Conservation (phyloP, 2,329 filamentous ascomycete species). For the Talaromyces piceae region DNA sequence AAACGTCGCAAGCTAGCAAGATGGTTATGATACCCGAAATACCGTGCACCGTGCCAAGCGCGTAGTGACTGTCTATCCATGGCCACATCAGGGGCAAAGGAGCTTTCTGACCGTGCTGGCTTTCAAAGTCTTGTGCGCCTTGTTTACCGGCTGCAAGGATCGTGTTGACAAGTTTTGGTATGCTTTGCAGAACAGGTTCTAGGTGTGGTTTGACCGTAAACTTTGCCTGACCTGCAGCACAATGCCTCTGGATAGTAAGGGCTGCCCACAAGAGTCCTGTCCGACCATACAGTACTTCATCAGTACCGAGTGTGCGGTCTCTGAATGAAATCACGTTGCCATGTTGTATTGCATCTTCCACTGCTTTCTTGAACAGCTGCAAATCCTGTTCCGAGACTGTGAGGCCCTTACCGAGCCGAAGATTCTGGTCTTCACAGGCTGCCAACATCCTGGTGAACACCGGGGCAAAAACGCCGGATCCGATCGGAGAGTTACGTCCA, state of each 20-base stretch:
- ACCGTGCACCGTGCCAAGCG: constrained; percentile 23
- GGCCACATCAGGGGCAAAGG: constrained; percentile 35
- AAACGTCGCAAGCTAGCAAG: constrained; percentile 27
- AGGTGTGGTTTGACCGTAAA: constrained; percentile 12
- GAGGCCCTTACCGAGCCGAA: constrained; percentile 3
- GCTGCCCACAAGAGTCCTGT: constrained; percentile 31
- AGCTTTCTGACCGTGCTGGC: constrained; percentile 23
- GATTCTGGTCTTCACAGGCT: constrained; percentile 9
- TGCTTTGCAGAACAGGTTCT: constrained; percentile 18
- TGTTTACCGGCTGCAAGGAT: constrained; percentile 29
- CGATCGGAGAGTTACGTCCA: constrained; percentile 27
- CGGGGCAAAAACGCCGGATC: constrained; percentile 19
- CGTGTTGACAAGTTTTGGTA: constrained; percentile 24
- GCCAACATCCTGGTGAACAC: constrained; percentile 22
- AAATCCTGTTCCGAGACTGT: constrained; percentile 21
- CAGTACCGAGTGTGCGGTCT: constrained; percentile 25
- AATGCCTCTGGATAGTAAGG: constrained; percentile 26
- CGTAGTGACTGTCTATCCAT: constrained; percentile 30
- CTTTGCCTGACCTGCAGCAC: constrained; percentile 16
- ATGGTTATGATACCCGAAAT: constrained; percentile 31
- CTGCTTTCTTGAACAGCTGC: constrained; percentile 20
- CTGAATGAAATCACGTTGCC: constrained; percentile 19
- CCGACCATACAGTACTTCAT: constrained; percentile 34
- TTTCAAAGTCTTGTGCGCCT: constrained; percentile 22
- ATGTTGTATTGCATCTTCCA: constrained; percentile 24